Evolutionary conservation across 2,329 filamentous ascomycete species (phyloP).

Genomic region (Diaporthe ilicicola): DNA sequence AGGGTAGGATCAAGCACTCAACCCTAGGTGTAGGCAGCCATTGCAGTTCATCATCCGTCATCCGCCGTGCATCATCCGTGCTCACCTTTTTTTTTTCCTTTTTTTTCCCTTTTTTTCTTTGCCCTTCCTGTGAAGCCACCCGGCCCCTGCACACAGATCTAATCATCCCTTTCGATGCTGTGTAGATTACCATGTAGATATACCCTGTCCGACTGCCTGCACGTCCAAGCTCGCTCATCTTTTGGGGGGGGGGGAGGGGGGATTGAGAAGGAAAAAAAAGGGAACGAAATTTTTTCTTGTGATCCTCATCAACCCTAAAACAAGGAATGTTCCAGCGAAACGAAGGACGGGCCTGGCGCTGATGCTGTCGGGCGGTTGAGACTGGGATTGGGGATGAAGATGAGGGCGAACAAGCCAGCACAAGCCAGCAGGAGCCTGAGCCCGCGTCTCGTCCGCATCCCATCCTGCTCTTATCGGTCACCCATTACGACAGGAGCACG

Average conservation of each 20-base stretch:
- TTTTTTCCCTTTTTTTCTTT: neutral
- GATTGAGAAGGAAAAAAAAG: neutral
- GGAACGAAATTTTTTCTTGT: neutral
- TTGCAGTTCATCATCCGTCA: neutral
- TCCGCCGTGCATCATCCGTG: neutral
- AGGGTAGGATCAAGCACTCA: slow-evolving; percentile 1
- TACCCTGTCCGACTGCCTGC: neutral
- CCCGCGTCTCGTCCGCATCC: slow-evolving; percentile 10
- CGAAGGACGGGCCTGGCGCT: slow-evolving; percentile 13
- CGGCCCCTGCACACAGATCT: no score
- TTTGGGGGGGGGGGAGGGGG: no score
- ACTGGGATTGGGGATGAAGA: neutral
- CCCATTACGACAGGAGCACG: slow-evolving; percentile 2
- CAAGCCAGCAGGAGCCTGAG: slow-evolving; percentile 19
- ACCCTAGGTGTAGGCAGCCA: neutral
- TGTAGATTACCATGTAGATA: neutral
- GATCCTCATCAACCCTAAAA: neutral
- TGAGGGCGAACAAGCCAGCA: slow-evolving; percentile 14
- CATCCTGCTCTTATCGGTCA: slow-evolving; percentile 3
- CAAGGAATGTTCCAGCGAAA: slow-evolving; percentile 10
- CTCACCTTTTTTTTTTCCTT: neutral
- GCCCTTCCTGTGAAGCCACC: no score
- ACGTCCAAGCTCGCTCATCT: neutral
- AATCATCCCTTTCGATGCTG: no score
- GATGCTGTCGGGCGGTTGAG: slow-evolving; percentile 10